Base-by-base conservation (phyloP, 805 yeast genomes). In the Candida ipomoeae region DNA sequence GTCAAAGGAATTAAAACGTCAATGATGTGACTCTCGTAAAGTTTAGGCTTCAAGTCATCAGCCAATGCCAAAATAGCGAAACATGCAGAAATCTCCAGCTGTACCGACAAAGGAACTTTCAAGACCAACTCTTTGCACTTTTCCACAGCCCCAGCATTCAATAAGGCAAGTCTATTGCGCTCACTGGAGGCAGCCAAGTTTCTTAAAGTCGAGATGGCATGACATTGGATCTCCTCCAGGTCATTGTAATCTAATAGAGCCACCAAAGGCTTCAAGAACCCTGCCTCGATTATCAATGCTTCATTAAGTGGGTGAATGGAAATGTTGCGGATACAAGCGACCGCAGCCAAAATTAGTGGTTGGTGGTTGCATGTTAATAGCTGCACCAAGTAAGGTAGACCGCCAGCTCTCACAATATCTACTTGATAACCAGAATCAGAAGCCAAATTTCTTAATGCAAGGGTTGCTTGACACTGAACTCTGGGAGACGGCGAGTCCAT, bases 391-490 rank as follows among this genome's bases (percentile, higher is more conserved):
- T 90, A 94, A 40, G 97, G 94, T 62, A 94, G 80, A 0, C 99
- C 99, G 50, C 96, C 96, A 36, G 96, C 91, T 62, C 96, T 80
- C 15, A 92, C 98, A 57, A 92, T 91, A 66, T 92, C 98, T 55
- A 92, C 80, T 72, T 94, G 99, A 71, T 94, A 94, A 56, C 90
- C 86, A 15, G 94, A 89, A 70, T 94, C 99, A 3, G 96, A 87
- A 1, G 99, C 99, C 62, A 94, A 80, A 65, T 94, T 94, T 71
- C 99, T 82, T 59, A 94, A 77, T 1, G 98, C 99, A 55, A 94
- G 77, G 4, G 99, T 95, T 0, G 99, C 98, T 73, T 94, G 99
- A 70, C 99, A 94, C 70, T 94, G 97, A 34, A 94, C 97, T 60
- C 98, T 80, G 35, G 97, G 92, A 42, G 94, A 83, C 11, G 90